Percentiles rank a stretch among this genome's conserved stretches.
Evolutionary conservation across 2,329 filamentous ascomycete species (phyloP).

Genomic region (Zalaria obscura): DNA sequence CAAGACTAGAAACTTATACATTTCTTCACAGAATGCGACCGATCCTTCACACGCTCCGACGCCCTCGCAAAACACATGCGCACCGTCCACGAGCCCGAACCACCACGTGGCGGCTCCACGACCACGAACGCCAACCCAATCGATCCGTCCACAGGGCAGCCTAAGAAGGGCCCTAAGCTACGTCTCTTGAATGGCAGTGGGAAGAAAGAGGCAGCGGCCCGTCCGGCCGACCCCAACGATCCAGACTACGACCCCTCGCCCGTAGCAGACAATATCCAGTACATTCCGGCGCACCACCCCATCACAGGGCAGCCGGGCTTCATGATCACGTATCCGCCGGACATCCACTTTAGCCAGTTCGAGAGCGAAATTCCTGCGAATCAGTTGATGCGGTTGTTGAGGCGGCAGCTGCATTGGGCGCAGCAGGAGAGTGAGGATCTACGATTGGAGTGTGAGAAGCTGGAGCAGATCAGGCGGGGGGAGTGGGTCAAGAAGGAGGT

Average conservation of each 20-base stretch:
- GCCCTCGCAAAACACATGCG: slow-evolving; percentile 97
- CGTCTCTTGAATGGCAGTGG: slow-evolving; percentile 22
- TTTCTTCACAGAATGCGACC: slow-evolving; percentile 65
- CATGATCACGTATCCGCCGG: slow-evolving; percentile 38
- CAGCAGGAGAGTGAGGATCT: slow-evolving; percentile 51
- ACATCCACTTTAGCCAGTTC: slow-evolving; percentile 47
- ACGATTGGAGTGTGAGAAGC: slow-evolving; percentile 47
- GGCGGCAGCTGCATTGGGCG: slow-evolving; percentile 58
- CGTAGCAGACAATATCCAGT: slow-evolving; percentile 42
- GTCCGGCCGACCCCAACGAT: slow-evolving; percentile 1
- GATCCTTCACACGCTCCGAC: slow-evolving; percentile 89
- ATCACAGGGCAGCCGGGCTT: slow-evolving; percentile 38
- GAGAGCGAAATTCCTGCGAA: slow-evolving; percentile 54
- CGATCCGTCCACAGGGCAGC: slow-evolving; percentile 13
- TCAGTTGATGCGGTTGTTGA: slow-evolving; percentile 48
- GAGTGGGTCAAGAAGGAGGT: slow-evolving; percentile 74
- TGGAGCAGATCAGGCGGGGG: slow-evolving; percentile 52
- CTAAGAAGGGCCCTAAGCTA: slow-evolving; percentile 28
- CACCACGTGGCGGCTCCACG: slow-evolving; percentile 51
- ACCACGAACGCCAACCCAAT: slow-evolving; percentile 57
- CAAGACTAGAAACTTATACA: background rate
- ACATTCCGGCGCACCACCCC: slow-evolving; percentile 44
- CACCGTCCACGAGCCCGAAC: slow-evolving; percentile 94
- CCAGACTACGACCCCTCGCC: slow-evolving; percentile 14
- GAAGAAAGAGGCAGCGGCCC: slow-evolving; percentile 4